Conservation (phyloP, 2,329 filamentous ascomycete genomes). For the Incumbomyces delicatus region DNA sequence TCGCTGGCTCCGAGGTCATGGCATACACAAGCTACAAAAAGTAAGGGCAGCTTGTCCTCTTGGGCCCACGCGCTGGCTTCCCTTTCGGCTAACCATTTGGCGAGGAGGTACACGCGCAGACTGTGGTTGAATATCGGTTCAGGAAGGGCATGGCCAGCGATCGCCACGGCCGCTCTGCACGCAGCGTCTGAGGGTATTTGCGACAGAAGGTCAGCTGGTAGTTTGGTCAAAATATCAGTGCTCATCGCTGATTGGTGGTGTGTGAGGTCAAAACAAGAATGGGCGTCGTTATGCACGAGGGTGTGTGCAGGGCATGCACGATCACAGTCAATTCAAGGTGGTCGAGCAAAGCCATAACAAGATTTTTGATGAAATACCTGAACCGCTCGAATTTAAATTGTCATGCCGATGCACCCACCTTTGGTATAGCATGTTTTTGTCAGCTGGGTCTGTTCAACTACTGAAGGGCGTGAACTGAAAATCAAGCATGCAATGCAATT, state of each 20-base stretch:
- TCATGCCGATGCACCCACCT: too few relatives aligned
- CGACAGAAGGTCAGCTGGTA: not conserved
- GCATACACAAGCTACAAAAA: slow-evolving; percentile 26
- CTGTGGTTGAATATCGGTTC: slow-evolving; percentile 22
- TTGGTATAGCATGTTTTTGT: too few relatives aligned
- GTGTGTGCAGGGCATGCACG: slow-evolving; percentile 1
- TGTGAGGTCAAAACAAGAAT: slow-evolving; percentile 3
- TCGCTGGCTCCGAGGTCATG: slow-evolving; percentile 27
- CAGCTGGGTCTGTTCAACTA: too few relatives aligned
- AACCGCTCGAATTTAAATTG: too few relatives aligned
- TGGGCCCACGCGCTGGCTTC: slow-evolving; percentile 14
- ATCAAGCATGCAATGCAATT: too few relatives aligned
- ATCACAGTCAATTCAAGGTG: not conserved
- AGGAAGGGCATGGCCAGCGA: slow-evolving; percentile 17
- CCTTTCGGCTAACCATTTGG: slow-evolving; percentile 17
- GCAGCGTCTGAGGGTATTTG: slow-evolving; percentile 4
- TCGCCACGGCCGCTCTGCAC: slow-evolving; percentile 9
- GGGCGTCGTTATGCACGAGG: not conserved
- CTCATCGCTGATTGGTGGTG: slow-evolving; percentile 5
- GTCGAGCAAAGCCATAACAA: not conserved
- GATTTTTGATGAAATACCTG: too few relatives aligned
- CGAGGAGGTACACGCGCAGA: slow-evolving; percentile 21
- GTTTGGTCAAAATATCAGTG: slow-evolving; percentile 1
- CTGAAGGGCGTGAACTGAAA: too few relatives aligned
- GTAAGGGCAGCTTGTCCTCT: slow-evolving; percentile 12